A percentile compares a stretch with the other conserved stretches of the same genome.
These are phyloP conservation scores for Dovyalis caffra DNA, from an alignment of 345 rosid genomes.

Conservation along the genomic window DNA sequence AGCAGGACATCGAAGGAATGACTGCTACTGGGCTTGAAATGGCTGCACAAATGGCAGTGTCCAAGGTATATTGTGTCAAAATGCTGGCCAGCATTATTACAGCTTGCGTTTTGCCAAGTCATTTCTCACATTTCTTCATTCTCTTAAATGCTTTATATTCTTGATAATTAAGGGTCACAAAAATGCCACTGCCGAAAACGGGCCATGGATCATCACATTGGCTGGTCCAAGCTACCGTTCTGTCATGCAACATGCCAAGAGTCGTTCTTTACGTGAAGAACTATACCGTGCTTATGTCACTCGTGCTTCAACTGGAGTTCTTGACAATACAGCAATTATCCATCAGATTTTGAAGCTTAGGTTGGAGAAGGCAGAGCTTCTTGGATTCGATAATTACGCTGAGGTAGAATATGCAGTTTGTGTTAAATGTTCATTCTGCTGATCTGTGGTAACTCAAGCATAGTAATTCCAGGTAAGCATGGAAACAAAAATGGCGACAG, in stretches of 20 bases:
- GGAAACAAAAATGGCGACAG: conserved; percentile 95
- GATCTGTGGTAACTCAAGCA: conserved; percentile 18
- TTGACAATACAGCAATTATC: conserved; percentile 68
- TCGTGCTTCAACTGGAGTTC: conserved; percentile 74
- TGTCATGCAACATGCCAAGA: conserved; percentile 82
- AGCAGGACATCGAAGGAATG: conserved; percentile 80
- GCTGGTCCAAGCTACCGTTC: conserved; percentile 76
- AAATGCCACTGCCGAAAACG: conserved; percentile 76
- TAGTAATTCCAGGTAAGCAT: conserved; percentile 64
- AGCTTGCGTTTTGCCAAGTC: not conserved
- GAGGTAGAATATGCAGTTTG: conserved; percentile 49
- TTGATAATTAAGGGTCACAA: conserved; percentile 52
- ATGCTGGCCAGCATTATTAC: too few species aligned
- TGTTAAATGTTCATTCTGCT: conserved; percentile 1
- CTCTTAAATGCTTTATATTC: too few species aligned
- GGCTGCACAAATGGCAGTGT: conserved; percentile 83
- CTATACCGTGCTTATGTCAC: conserved; percentile 60
- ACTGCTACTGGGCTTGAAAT: conserved; percentile 84
- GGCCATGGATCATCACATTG: conserved; percentile 85
- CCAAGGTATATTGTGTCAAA: conserved; percentile 55
- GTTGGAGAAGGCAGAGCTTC: conserved; percentile 75
- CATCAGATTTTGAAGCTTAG: conserved; percentile 74
- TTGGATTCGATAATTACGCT: conserved; percentile 69
- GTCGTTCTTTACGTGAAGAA: conserved; percentile 82
- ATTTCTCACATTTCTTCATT: not conserved